Percentiles rank a stretch among this genome's conserved stretches.
phyloP scores from a whole-genome alignment of 2,329 filamentous ascomycete species.

The Neurospora crassa region DNA sequence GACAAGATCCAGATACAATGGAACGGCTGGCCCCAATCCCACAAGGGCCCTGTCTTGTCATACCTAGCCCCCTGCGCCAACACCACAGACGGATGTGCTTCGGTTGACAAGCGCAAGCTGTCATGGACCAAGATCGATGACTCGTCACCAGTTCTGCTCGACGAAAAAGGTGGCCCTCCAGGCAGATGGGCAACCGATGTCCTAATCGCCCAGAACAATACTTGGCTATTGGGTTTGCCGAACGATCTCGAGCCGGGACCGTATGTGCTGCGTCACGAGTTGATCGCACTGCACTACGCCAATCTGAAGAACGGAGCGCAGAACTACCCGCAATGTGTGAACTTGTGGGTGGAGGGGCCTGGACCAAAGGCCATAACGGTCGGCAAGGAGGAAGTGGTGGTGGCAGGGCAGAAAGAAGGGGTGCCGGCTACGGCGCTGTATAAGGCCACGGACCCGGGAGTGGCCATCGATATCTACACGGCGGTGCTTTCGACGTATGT shows the following conservation, averaged over 20 bases:
- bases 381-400: neutral
- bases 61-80: conserved; percentile 28
- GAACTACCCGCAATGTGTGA: conserved; percentile 24
- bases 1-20: conserved; percentile 47
- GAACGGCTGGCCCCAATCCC: conserved; percentile 50
- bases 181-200: conserved; percentile 32
- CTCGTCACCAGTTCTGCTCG: conserved; percentile 22
- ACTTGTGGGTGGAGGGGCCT: conserved; percentile 19
- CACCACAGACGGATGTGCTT: conserved; percentile 27
- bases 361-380: neutral
- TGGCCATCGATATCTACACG: conserved; percentile 18
- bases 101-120: conserved; percentile 29
- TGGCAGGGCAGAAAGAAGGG: conserved; percentile 7
- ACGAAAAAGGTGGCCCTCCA: conserved; percentile 11
- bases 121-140: conserved; percentile 35
- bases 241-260: conserved; percentile 31
- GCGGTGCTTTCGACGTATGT: conserved; percentile 14
- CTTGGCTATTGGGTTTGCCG: conserved; percentile 38
- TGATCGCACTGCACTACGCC: conserved; percentile 30
- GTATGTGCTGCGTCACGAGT: conserved; percentile 46
- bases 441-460: conserved; percentile 15
- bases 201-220: conserved; percentile 43
- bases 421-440: conserved; percentile 19
- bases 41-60: conserved; percentile 32
- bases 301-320: conserved; percentile 18